Evolutionary conservation across 2,329 filamentous ascomycete genomes (phyloP).

Genomic region (Penicillium psychrosexuale): DNA sequence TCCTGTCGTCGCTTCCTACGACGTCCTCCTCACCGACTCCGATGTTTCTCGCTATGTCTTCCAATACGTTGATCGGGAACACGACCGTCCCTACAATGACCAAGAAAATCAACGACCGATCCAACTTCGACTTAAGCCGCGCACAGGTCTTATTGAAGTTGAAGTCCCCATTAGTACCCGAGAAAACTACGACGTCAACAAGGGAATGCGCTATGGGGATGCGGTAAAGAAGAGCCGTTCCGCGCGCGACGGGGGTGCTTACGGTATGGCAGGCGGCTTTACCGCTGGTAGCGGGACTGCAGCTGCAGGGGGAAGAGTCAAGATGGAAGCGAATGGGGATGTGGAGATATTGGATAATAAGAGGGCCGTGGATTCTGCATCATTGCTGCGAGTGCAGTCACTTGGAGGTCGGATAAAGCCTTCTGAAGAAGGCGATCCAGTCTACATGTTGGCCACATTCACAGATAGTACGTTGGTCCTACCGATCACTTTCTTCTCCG

Average conservation of each 20-base stretch:
- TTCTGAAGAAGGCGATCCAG: slow-evolving; percentile 65
- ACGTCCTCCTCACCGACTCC: slow-evolving; percentile 78
- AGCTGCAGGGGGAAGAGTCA: slow-evolving; percentile 26
- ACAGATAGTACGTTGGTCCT: slow-evolving; percentile 62
- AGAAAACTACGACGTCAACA: slow-evolving; percentile 74
- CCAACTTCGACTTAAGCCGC: slow-evolving; percentile 76
- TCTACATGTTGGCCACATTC: slow-evolving; percentile 92
- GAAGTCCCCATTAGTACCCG: slow-evolving; percentile 78
- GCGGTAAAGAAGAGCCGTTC: slow-evolving; percentile 59
- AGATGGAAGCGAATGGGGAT: slow-evolving; percentile 23
- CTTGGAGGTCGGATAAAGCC: slow-evolving; percentile 76
- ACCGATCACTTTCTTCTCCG: not conserved
- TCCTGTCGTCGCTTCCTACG: slow-evolving; percentile 71
- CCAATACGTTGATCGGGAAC: slow-evolving; percentile 72
- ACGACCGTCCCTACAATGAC: slow-evolving; percentile 61
- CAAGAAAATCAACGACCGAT: slow-evolving; percentile 57
- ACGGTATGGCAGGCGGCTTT: slow-evolving; percentile 71
- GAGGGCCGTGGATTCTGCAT: slow-evolving; percentile 39
- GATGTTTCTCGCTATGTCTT: slow-evolving; percentile 73
- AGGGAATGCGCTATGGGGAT: slow-evolving; percentile 79
- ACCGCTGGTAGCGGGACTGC: slow-evolving; percentile 53
- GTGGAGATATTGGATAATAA: slow-evolving; percentile 35
- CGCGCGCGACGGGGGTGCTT: slow-evolving; percentile 61
- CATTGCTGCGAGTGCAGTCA: slow-evolving; percentile 72
- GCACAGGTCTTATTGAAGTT: slow-evolving; percentile 81